A percentile compares a stretch with the other conserved stretches of the same genome.
phyloP scores from a whole-genome alignment of 2,329 filamentous ascomycete genomes.

The Fusarium hostae region DNA sequence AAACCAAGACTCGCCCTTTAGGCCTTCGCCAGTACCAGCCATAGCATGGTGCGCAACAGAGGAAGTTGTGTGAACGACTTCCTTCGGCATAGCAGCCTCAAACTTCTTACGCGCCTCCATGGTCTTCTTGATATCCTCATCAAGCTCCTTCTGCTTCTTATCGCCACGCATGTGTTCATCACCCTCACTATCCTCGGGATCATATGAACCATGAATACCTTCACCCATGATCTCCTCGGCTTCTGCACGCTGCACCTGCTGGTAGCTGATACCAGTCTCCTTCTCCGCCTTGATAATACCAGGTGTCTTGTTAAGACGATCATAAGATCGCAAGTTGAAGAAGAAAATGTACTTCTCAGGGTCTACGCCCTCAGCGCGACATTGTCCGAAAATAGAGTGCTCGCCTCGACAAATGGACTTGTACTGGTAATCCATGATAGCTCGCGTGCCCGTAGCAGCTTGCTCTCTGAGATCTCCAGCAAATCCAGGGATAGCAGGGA shows the following conservation, averaged over 20 bases:
- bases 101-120: constrained; percentile 63
- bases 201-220: constrained; percentile 71
- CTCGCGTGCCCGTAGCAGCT: constrained; percentile 85
- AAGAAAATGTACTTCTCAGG: constrained; percentile 86
- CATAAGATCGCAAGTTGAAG: constrained; percentile 94
- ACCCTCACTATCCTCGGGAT: constrained; percentile 56
- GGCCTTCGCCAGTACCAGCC: constrained; percentile 65
- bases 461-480: constrained; percentile 88
- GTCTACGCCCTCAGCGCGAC: constrained; percentile 78
- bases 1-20: constrained; percentile 79
- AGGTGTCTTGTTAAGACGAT: constrained; percentile 86
- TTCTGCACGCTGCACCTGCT: constrained; percentile 86
- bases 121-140: constrained; percentile 51
- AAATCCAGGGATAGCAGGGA: constrained; percentile 93
- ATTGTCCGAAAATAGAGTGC: constrained; percentile 87
- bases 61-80: constrained; percentile 52
- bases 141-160: constrained; percentile 51
- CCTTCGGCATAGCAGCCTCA: constrained; percentile 58
- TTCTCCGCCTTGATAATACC: constrained; percentile 80
- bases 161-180: constrained; percentile 62
- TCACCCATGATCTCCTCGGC: constrained; percentile 88
- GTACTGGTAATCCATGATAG: constrained; percentile 99
- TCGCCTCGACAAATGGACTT: constrained; percentile 94
- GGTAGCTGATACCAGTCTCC: constrained; percentile 83
- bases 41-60: constrained; percentile 83